Base-by-base conservation (phyloP, 2,329 filamentous ascomycete genomes). In the Diaporthe ilicicola region DNA sequence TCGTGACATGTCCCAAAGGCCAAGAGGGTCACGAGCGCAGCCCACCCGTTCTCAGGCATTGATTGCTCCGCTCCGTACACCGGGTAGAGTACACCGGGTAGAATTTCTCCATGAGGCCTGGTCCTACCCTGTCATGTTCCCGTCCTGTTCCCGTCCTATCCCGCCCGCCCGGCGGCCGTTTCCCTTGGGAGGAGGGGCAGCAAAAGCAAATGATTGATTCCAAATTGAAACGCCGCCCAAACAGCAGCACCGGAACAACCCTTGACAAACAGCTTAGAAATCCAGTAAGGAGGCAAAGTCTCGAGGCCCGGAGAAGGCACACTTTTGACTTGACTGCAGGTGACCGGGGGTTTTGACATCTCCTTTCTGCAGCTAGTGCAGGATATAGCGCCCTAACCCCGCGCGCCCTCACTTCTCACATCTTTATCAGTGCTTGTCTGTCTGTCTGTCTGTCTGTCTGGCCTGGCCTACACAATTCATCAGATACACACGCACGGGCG, bases 21-120 rank as follows among this genome's bases (percentile, higher is more conserved):
- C 59, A 64, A 64, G 59, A 64, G 29, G 29, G 59, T 64, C 42
- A 62, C 59, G 59, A 64, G 59, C 24, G n/a, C 59, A 48, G 42
- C 27, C 4, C 59, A 13, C 44, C 59, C 59, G 4, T 50, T 64
- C 59, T n/a, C 37, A 12, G 59, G 13, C n/a, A 64, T 24, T 64
- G 44, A 64, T 24, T 64, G 44, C 59, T 64, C 59, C 59, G 59
- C 59, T 64, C 8, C 46, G n/a, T 24, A 48, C 44, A n/a, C 51
- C 51, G 34, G 10, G 51, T 54, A n/a, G n/a, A n/a, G n/a, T n/a
- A n/a, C n/a, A n/a, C n/a, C n/a, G n/a, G n/a, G n/a, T n/a, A n/a
- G n/a, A n/a, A n/a, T 34, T 34, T 48, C 32, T 34, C 32, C 42
- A n/a, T n/a, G n/a, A n/a, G n/a, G n/a, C n/a, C n/a, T n/a, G n/a